phyloP scores from a whole-genome alignment of 768 basidiomycete species.

The Pluteus cervinus region DNA sequence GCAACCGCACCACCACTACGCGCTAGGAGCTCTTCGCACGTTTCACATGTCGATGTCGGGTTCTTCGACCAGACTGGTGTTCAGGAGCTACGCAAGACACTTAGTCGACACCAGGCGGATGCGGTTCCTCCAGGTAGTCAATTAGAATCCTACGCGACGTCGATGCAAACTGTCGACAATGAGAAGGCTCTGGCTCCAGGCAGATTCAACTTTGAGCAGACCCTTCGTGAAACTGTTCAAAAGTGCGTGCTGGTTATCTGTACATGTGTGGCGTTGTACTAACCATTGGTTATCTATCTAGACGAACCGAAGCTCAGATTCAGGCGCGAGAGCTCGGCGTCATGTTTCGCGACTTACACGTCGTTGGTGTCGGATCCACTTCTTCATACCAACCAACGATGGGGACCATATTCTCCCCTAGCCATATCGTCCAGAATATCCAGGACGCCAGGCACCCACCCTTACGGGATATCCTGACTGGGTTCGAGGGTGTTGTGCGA shows the following conservation, averaged over 20 bases:
- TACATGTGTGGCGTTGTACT: conserved; percentile 7
- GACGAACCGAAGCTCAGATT: conserved; percentile 43
- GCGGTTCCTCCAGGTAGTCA: background rate
- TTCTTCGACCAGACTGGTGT: conserved; percentile 53
- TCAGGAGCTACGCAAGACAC: conserved; percentile 27
- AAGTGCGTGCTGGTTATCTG: conserved; percentile 21
- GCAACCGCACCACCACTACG: too few relatives aligned
- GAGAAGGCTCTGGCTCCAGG: conserved; percentile 16
- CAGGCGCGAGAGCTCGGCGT: conserved; percentile 54
- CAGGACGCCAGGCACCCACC: conserved; percentile 52
- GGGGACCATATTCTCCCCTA: conserved; percentile 55
- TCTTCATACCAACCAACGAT: conserved; percentile 54
- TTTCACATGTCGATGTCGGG: conserved; percentile 35
- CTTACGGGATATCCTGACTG: conserved; percentile 53
- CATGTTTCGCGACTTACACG: conserved; percentile 49
- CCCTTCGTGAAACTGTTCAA: conserved; percentile 21
- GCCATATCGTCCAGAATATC: conserved; percentile 35
- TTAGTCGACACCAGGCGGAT: conserved; percentile 22
- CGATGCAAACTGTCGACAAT: conserved; percentile 17
- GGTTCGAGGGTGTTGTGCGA: conserved; percentile 58
- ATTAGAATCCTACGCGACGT: conserved; percentile 8
- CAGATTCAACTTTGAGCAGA: conserved; percentile 32
- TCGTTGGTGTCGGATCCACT: conserved; percentile 52
- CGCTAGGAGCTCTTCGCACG: too few relatives aligned
- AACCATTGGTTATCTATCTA: conserved; percentile 15